Base-by-base conservation (phyloP, 495 filamentous ascomycete species). In the Lophium mytilinum region DNA sequence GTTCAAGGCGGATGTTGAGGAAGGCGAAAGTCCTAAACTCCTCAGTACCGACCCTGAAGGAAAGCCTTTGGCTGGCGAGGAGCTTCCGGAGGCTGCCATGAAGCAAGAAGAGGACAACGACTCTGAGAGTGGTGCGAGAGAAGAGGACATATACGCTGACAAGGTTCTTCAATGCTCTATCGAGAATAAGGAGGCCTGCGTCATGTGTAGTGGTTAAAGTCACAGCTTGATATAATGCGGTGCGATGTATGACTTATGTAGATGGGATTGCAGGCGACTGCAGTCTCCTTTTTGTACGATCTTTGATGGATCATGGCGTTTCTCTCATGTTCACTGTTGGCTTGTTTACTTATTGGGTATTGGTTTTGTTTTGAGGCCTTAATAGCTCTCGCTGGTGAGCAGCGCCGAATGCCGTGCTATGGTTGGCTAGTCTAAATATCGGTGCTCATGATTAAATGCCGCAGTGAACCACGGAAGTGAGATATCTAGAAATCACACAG, bases 131-230 rank as follows among this genome's bases (percentile, higher is more conserved):
- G 75, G 80, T 53, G 81, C 81, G 55, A 79, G 87, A 6, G 89
- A 96, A 68, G 78, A 77, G 21, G 90, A 96, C 71, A 98, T 98
- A 63, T 98, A 93, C 72, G 89, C 90, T 3, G 86, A 96, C 63
- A 86, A 88, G 53, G 91, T 89, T 24, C 76, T 98, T 70, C 80
- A 83, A 69, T 98, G 93, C 63, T 87, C 88, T 75, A 95, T 95
- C 67, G 87, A 95, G 73, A 92, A 95, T 78, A 86, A 83, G 66
- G 90, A 95, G 70, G 78, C 80, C 18, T 95, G 90, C 71, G 61
- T 91, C 0, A 95, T 95, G 90, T 95, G 90, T 82, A 89, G 86
- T 74, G 88, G 88, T 66, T 89, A 73, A 61, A 50, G 15, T 9
- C 6, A 12, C 17, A 14, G 12, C 7, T 14, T 48, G 12, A 21